Percentiles rank a stretch among this genome's conserved stretches.
phyloP scores from a whole-genome alignment of 768 basidiomycete genomes.

The Panellus pusillus region DNA sequence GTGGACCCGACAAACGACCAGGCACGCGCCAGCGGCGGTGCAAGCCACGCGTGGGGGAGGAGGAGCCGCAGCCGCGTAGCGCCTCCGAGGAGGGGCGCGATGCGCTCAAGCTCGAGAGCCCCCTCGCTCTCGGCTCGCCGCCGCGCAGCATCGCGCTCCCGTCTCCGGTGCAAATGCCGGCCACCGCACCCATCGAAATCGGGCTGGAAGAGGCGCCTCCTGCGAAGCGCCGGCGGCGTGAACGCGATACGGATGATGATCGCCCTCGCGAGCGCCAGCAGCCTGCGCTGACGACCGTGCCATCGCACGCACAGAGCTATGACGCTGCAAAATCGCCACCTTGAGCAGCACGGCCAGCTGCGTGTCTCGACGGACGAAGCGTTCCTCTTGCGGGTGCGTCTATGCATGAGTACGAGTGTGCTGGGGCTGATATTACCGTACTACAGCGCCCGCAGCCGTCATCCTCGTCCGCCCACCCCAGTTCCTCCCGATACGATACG shows the following conservation, averaged over 20 bases:
- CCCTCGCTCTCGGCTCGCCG: not conserved
- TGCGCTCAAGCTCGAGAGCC: not conserved
- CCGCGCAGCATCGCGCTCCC: not conserved
- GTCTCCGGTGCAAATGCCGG: no score
- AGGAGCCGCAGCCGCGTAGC: not conserved
- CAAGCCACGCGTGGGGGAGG: constrained; percentile 44
- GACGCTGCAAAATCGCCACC: not conserved
- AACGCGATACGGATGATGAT: no score
- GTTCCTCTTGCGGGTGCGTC: constrained; percentile 5
- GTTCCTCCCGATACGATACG: constrained; percentile 1
- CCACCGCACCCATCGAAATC: no score
- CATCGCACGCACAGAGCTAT: not conserved
- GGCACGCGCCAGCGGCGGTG: constrained; percentile 59
- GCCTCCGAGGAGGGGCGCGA: not conserved
- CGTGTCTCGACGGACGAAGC: constrained; percentile 13
- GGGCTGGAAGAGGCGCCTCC: not conserved
- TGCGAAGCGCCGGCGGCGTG: no score
- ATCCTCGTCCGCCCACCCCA: not conserved
- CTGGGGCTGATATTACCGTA: not conserved
- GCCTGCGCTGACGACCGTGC: not conserved
- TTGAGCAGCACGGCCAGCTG: not conserved
- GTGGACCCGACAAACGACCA: constrained; percentile 58
- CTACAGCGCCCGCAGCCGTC: not conserved
- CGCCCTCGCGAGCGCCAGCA: no score
- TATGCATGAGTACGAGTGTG: no score